phyloP scores from a whole-genome alignment of 2,329 filamentous ascomycete genomes.

The Teratosphaeria nubilosa region DNA sequence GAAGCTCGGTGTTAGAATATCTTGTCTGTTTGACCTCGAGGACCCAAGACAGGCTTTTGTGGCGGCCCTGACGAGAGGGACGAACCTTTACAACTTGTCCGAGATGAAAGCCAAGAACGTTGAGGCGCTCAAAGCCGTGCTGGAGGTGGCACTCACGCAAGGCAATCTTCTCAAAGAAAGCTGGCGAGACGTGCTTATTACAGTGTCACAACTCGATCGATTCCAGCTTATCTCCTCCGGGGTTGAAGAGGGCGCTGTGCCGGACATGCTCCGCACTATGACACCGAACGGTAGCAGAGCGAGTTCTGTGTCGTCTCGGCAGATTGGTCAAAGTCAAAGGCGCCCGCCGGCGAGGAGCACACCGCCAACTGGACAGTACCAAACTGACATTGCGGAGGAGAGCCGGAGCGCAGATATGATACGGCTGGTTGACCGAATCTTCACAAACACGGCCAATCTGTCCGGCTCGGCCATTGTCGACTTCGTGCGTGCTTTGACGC shows the following conservation, averaged over 20 bases:
- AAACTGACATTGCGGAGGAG: conserved; percentile 78
- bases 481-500: conserved; percentile 83
- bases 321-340: conserved; percentile 31
- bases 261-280: conserved; percentile 66
- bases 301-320: neutral
- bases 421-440: conserved; percentile 87
- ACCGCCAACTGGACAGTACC: conserved; percentile 39
- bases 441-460: conserved; percentile 88
- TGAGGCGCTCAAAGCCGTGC: conserved; percentile 80
- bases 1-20: conserved; percentile 84
- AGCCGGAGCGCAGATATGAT: conserved; percentile 88
- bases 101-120: conserved; percentile 96
- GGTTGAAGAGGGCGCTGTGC: conserved; percentile 83
- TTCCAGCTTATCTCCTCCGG: conserved; percentile 91
- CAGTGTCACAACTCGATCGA: conserved; percentile 88
- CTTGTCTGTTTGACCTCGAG: conserved; percentile 84
- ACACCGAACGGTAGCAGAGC: conserved; percentile 1
- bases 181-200: conserved; percentile 92
- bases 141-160: conserved; percentile 87
- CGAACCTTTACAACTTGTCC: conserved; percentile 88
- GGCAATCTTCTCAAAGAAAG: conserved; percentile 81
- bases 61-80: conserved; percentile 81
- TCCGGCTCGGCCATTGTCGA: conserved; percentile 91
- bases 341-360: conserved; percentile 39
- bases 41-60: conserved; percentile 95